Conservation (phyloP, 2,329 filamentous ascomycete species). For the Ceratocystis albifundus region DNA sequence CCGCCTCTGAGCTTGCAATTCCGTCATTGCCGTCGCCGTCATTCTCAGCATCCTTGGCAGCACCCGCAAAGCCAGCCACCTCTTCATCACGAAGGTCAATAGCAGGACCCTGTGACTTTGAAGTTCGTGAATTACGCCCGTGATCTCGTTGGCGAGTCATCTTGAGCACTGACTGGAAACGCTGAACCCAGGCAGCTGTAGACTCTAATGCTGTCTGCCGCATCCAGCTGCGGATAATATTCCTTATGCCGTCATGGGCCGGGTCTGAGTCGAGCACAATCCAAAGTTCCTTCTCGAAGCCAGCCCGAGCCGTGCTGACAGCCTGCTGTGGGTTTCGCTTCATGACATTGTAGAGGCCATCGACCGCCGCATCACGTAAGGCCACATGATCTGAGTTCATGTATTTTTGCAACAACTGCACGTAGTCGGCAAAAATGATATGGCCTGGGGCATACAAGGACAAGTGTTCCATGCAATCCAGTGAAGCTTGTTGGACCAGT, state of each 20-base stretch:
- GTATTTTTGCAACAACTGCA: constrained; percentile 67
- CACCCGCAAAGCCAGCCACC: constrained; percentile 85
- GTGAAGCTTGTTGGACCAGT: constrained; percentile 60
- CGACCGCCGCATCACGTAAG: constrained; percentile 68
- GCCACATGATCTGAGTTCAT: constrained; percentile 57
- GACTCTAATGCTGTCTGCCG: constrained; percentile 74
- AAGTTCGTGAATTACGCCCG: constrained; percentile 15
- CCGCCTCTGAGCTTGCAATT: constrained; percentile 56
- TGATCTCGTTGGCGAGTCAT: constrained; percentile 47
- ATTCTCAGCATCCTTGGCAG: constrained; percentile 28
- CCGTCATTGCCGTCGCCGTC: constrained; percentile 33
- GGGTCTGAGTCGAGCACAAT: constrained; percentile 69
- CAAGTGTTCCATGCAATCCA: constrained; percentile 79
- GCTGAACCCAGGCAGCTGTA: constrained; percentile 73
- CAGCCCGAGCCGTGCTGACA: constrained; percentile 59
- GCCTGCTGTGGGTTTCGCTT: constrained; percentile 80
- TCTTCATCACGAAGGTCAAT: constrained; percentile 84
- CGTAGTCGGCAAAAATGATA: constrained; percentile 73
- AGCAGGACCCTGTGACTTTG: constrained; percentile 37
- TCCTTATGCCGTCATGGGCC: constrained; percentile 66
- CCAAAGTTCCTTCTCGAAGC: constrained; percentile 87
- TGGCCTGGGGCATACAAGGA: constrained; percentile 83
- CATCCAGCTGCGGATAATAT: constrained; percentile 86
- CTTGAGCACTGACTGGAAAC: constrained; percentile 78
- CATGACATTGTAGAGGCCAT: constrained; percentile 90